phyloP scores from a whole-genome alignment of 441 rosid genomes.

The Erysimum cheiri region DNA sequence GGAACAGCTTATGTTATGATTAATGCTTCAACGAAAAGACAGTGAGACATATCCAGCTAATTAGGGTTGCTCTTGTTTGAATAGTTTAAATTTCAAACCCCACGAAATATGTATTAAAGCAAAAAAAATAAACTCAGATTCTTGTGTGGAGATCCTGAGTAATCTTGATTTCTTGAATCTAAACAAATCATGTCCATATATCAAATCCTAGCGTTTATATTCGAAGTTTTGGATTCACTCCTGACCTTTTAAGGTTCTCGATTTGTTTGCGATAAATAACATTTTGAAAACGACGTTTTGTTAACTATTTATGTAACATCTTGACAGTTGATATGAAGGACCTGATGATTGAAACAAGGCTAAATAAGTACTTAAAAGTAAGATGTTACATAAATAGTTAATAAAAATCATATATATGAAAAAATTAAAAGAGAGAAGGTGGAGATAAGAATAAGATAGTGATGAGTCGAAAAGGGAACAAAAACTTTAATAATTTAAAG shows the following conservation, averaged over 20 bases:
- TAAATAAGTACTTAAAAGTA: constrained; percentile 16
- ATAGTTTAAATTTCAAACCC: constrained; percentile 31
- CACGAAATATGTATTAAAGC: constrained; percentile 25
- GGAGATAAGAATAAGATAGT: constrained; percentile 43
- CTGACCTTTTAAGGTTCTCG: background rate
- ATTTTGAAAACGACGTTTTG: constrained; percentile 14
- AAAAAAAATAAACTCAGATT: constrained; percentile 13
- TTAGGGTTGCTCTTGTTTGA: constrained; percentile 33
- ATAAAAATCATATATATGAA: background rate
- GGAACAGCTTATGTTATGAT: constrained; percentile 36
- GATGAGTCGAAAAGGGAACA: constrained; percentile 38
- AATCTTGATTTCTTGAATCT: constrained; percentile 4
- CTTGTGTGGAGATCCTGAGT: constrained; percentile 15
- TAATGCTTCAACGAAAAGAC: constrained; percentile 43
- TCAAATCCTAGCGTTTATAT: constrained; percentile 7
- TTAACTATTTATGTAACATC: background rate
- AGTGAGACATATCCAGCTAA: constrained; percentile 46
- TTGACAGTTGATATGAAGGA: constrained; percentile 15
- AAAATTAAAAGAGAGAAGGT: background rate
- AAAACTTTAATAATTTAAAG: constrained; percentile 41
- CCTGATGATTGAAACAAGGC: constrained; percentile 31
- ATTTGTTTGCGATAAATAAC: background rate
- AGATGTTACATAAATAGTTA: constrained; percentile 27
- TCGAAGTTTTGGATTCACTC: constrained; percentile 17
- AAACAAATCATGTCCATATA: constrained; percentile 23